Percentiles rank a stretch among this genome's conserved stretches.
Conservation (phyloP, 1,139 yeast genomes). For the Geotrichum histeridarum region DNA sequence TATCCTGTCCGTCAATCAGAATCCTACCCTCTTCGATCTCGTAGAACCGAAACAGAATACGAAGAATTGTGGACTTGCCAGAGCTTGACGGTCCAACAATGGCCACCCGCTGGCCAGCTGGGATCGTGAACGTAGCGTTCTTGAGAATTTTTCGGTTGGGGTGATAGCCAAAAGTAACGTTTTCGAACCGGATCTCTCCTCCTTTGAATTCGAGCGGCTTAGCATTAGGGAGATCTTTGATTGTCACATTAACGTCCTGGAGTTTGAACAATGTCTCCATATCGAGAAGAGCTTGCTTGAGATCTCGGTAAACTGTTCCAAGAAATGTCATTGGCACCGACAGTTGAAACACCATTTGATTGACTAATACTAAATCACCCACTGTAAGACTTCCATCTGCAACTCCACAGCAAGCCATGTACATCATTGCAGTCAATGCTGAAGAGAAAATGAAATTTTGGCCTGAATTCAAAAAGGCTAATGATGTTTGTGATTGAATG, state of each 20-base stretch:
- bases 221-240: conserved; percentile 59
- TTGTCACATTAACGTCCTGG: conserved; percentile 66
- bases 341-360: conserved; percentile 91
- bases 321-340: conserved; percentile 90
- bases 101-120: conserved; percentile 87
- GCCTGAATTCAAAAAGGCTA: conserved; percentile 86
- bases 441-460: conserved; percentile 87
- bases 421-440: conserved; percentile 96
- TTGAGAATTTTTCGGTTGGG: conserved; percentile 79
- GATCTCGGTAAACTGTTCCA: conserved; percentile 91
- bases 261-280: conserved; percentile 87
- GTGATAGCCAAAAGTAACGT: conserved; percentile 89
- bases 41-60: conserved; percentile 82
- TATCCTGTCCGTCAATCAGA: conserved; percentile 83
- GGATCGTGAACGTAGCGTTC: conserved; percentile 78
- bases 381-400: conserved; percentile 76
- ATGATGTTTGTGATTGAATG: conserved; percentile 84
- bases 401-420: conserved; percentile 95
- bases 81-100: conserved; percentile 94
- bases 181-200: conserved; percentile 82
- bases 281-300: conserved; percentile 84
- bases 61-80: conserved; percentile 86
- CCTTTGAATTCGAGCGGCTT: conserved; percentile 49
- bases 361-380: conserved; percentile 90
- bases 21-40: conserved; percentile 77